Percentiles rank a stretch among this genome's conserved stretches.
phyloP scores from a whole-genome alignment of 2,329 filamentous ascomycete species.

The Trichoderma arundinaceum region DNA sequence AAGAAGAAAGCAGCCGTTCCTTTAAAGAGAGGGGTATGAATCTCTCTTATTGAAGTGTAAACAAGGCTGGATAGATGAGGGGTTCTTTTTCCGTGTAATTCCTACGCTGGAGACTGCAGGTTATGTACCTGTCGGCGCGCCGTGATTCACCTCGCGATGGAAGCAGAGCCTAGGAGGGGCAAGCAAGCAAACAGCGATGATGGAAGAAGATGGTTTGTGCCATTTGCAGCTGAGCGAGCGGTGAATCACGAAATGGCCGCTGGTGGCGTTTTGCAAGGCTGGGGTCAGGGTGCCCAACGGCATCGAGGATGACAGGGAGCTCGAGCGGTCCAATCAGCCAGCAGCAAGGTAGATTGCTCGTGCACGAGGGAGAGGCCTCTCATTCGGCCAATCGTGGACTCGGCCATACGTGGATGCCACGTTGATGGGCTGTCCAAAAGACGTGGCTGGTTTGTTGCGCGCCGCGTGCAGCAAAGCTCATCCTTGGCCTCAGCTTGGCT shows the following conservation, averaged over 20 bases:
- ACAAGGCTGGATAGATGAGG: background rate
- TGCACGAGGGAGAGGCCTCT: background rate
- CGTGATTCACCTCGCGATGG: constrained; percentile 29
- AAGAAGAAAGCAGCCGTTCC: background rate
- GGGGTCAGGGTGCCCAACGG: background rate
- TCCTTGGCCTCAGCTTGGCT: background rate
- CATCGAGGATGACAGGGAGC: constrained; percentile 9
- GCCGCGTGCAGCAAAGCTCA: background rate
- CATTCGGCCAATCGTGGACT: background rate
- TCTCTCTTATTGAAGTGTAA: background rate
- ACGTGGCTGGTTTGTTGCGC: background rate
- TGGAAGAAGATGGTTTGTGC: background rate
- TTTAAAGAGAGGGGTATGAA: background rate
- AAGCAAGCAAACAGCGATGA: background rate
- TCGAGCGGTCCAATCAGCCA: background rate
- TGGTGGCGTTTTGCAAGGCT: background rate
- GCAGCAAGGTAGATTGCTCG: constrained; percentile 2
- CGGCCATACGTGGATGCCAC: constrained; percentile 8
- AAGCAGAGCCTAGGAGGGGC: background rate
- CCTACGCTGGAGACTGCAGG: background rate
- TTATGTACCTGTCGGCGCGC: constrained; percentile 21
- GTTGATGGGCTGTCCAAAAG: constrained; percentile 2
- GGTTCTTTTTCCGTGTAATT: background rate
- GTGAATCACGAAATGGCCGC: constrained; percentile 15
- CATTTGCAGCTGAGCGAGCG: background rate